Evolutionary conservation across 1,284 basidiomycete species (phyloP).

Genomic region (Ceratobasidium sp.): DNA sequence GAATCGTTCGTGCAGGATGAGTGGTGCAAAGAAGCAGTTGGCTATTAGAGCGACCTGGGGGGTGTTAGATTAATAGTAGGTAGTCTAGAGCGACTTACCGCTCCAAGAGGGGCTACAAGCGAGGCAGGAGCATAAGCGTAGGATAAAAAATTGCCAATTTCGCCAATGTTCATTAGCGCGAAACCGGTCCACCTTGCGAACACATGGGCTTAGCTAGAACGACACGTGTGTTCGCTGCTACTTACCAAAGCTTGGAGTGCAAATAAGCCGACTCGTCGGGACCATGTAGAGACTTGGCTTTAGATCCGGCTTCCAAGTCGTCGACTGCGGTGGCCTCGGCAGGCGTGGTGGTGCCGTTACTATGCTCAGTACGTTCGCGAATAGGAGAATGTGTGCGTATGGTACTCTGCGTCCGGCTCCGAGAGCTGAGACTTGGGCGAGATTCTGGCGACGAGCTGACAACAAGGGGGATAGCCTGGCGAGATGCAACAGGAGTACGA

Average conservation of each 20-base stretch:
- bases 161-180: constrained; percentile 87
- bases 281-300: constrained; percentile 3
- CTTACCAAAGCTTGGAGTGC: constrained; percentile 79
- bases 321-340: constrained; percentile 17
- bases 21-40: constrained; percentile 92
- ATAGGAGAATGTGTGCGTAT: constrained; percentile 12
- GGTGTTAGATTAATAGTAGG: neutral
- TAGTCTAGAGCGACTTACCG: constrained; percentile 60
- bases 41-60: constrained; percentile 85
- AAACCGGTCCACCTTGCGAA: constrained; percentile 87
- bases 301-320: constrained; percentile 16
- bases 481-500: neutral
- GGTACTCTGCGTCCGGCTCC: constrained; percentile 3
- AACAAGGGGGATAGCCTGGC: constrained; percentile 26
- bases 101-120: constrained; percentile 93
- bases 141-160: constrained; percentile 89
- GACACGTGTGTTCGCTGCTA: neutral
- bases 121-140: constrained; percentile 91
- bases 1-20: constrained; percentile 82
- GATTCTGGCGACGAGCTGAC: constrained; percentile 15
- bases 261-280: constrained; percentile 69
- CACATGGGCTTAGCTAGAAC: constrained; percentile 39
- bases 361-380: constrained; percentile 4
- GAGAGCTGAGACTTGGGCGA: constrained; percentile 2
- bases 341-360: constrained; percentile 5